phyloP scores from a whole-genome alignment of 345 rosid species.

The Camelina laxa region DNA sequence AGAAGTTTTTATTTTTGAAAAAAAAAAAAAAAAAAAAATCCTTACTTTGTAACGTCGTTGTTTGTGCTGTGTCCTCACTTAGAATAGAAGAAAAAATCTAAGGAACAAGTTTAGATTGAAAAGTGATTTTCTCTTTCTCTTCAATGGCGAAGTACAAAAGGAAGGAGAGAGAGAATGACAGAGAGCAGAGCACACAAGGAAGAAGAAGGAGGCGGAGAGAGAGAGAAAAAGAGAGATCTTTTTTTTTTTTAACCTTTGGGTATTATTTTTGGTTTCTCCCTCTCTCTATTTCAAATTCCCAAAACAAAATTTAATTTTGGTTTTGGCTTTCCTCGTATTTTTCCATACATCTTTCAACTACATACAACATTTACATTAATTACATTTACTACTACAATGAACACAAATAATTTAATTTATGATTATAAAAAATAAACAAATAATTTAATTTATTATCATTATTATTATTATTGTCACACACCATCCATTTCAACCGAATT shows the following conservation, averaged over 20 bases:
- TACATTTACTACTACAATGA: background rate
- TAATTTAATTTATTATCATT: background rate
- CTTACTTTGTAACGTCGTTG: constrained; percentile 19
- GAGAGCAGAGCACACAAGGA: constrained; percentile 27
- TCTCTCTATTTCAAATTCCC: constrained; percentile 48
- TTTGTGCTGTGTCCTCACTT: constrained; percentile 14
- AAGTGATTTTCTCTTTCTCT: constrained; percentile 34
- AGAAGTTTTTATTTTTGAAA: background rate
- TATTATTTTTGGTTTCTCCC: constrained; percentile 36
- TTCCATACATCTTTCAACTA: background rate
- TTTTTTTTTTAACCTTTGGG: constrained; percentile 25
- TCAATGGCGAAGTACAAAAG: constrained; percentile 33
- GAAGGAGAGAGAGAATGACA: constrained; percentile 20
- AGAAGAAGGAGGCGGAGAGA: background rate
- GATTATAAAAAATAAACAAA: background rate
- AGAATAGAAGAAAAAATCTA: constrained; percentile 18
- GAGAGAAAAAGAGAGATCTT: background rate
- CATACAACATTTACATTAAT: background rate
- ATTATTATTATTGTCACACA: background rate
- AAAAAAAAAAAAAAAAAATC: background rate
- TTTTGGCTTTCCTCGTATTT: background rate
- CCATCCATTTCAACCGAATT: no score
- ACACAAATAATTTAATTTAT: background rate
- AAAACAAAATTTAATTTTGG: constrained; percentile 1
- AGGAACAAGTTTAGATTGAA: constrained; percentile 23